Evolutionary conservation across 2,329 filamentous ascomycete species (phyloP).

Genomic region (Alternaria sp.): DNA sequence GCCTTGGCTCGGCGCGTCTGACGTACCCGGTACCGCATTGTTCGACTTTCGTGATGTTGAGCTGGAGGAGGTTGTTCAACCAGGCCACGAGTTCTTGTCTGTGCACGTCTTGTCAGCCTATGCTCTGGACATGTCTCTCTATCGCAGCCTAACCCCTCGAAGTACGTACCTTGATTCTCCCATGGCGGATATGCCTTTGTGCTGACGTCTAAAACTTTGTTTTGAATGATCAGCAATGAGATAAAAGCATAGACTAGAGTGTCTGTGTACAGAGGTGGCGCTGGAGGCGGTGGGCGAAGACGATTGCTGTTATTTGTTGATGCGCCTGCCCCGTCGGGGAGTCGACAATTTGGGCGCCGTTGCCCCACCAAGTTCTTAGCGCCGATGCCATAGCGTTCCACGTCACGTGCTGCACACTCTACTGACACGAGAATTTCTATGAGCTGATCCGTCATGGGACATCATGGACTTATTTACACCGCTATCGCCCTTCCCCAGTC

Average conservation of each 20-base stretch:
- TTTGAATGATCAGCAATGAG: constrained; percentile 11
- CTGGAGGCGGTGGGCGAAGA: constrained; percentile 9
- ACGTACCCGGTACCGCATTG: constrained; percentile 96
- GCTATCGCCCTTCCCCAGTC: not conserved
- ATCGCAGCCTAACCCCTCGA: constrained; percentile 5
- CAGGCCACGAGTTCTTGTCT: constrained; percentile 97
- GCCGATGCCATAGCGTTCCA: constrained; percentile 9
- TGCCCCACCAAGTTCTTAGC: constrained; percentile 28
- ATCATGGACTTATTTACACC: not conserved
- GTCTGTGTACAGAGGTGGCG: constrained; percentile 9
- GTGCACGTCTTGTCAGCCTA: constrained; percentile 28
- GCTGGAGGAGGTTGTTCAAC: constrained; percentile 96
- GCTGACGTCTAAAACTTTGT: constrained; percentile 4
- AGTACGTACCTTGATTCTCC: constrained; percentile 67
- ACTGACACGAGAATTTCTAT: not conserved
- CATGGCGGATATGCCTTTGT: constrained; percentile 55
- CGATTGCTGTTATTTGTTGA: constrained; percentile 38
- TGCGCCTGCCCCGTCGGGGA: constrained; percentile 23
- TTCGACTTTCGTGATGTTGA: constrained; percentile 98
- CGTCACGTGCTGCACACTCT: constrained; percentile 11
- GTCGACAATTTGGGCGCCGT: constrained; percentile 27
- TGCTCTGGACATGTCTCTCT: constrained; percentile 5
- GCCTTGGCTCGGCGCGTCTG: constrained; percentile 14
- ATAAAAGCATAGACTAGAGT: constrained; percentile 13
- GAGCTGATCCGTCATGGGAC: too few relatives aligned